These are phyloP conservation scores for Geotrichum carabidarum DNA, from an alignment of 1,139 yeast genomes.

Conservation along the genomic window DNA sequence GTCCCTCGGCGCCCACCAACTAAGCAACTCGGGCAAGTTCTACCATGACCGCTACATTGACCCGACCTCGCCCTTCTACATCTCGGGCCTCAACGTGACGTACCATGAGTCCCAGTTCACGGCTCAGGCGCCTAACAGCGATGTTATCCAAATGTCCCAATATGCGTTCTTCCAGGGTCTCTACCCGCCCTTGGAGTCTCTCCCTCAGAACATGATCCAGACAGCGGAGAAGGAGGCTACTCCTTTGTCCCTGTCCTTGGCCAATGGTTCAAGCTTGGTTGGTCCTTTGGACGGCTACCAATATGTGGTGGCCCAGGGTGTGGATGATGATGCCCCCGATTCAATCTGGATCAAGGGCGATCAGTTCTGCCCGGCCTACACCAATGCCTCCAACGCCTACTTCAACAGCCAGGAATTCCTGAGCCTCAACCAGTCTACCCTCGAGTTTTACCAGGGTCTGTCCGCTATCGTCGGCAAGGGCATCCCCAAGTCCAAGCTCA, in stretches of 20 bases:
- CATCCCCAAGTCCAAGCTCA: constrained; percentile 32
- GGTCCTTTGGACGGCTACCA: constrained; percentile 44
- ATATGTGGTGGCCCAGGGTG: constrained; percentile 40
- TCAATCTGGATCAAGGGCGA: constrained; percentile 43
- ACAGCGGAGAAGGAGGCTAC: constrained; percentile 22
- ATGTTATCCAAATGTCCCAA: constrained; percentile 41
- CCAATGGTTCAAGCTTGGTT: constrained; percentile 40
- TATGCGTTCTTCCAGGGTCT: constrained; percentile 44
- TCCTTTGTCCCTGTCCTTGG: constrained; percentile 27
- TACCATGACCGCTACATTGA: constrained; percentile 42
- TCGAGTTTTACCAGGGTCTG: constrained; percentile 38
- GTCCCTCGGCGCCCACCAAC: constrained; percentile 41
- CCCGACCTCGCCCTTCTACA: constrained; percentile 28
- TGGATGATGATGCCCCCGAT: constrained; percentile 37
- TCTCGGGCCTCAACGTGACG: constrained; percentile 30
- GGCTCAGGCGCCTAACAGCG: constrained; percentile 37
- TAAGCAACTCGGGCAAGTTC: constrained; percentile 38
- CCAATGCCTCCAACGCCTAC: constrained; percentile 34
- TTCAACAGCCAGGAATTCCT: constrained; percentile 32
- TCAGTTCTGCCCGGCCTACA: constrained; percentile 39
- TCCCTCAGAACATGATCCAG: constrained; percentile 24
- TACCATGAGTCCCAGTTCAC: constrained; percentile 35
- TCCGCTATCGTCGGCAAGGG: constrained; percentile 24
- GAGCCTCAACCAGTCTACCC: constrained; percentile 35
- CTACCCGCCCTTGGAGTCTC: constrained; percentile 39